Evolutionary conservation across 2,329 filamentous ascomycete genomes (phyloP), one percentile per base, ranked within the genome.

Genomic region (Chaetomiaceae sp.): DNA sequence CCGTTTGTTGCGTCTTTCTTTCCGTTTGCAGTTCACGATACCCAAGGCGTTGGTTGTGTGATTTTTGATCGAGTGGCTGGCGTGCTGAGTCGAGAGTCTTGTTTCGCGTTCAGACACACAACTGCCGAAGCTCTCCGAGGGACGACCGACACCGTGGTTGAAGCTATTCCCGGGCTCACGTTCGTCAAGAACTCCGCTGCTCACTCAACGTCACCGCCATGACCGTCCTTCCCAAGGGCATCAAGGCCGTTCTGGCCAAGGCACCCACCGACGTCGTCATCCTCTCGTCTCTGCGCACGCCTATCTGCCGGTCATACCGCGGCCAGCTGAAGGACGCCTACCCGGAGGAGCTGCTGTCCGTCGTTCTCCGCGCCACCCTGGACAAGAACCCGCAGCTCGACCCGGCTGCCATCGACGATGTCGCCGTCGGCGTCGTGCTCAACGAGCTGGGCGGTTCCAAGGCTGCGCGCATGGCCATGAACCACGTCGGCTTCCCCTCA

Each of bases 391-490:
- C 88, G 2, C 80, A 81, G 56, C 79, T 93, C 50, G 78, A 86
- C 58, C 80, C 86, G 0, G 68, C 76, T 3, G 68, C 75, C 38
- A 81, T 91, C 54, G 75, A 94, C 58, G 91, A 96, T 61, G 79
- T 96, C 3, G 84, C 83, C 53, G 83, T 96, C 46, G 91, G 90
- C 56, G 89, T 88, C 27, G 90, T 96, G 4, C 81, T 96, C 45
- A 88, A 88, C 22, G 89, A 95, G 66, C 84, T 96, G 12, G 90
- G 90, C 55, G 90, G 90, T 48, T 83, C 79, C 57, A 96, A 96
- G 72, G 89, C 89, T 0, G 88, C 86, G 1, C 86, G 90, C 54
- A 95, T 94, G 87, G 88, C 88, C 36, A 79, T 91, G 58, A 85
- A 89, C 67, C 87, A 95, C 68, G 83, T 84, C 48, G 88, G 88